Evolutionary conservation across 176 grass and related monocot genomes (phyloP).

Genomic region (Poa pratensis): DNA sequence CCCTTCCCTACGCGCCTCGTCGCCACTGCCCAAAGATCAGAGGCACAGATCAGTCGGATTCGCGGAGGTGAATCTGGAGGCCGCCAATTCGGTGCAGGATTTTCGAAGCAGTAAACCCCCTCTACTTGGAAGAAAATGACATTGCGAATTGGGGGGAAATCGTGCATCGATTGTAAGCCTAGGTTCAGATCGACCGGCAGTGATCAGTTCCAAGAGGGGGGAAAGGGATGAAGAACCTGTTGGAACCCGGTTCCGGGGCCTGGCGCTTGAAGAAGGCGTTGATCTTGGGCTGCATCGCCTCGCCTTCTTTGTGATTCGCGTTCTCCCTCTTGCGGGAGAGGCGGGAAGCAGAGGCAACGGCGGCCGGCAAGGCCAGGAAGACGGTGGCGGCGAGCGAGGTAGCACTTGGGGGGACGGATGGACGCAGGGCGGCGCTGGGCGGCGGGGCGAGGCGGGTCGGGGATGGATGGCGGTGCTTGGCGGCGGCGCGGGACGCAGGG

Average conservation of each 20-base stretch:
- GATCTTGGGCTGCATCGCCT: constrained; percentile 64
- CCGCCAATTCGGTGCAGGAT: background rate
- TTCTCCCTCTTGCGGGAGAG: background rate
- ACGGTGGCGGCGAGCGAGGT: background rate
- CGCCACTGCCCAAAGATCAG: constrained; percentile 9
- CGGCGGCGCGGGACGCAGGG: too few species aligned
- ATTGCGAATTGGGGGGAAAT: background rate
- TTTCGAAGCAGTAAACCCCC: background rate
- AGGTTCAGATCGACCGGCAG: background rate
- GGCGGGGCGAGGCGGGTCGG: too few species aligned
- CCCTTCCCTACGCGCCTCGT: background rate
- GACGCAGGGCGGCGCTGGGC: background rate
- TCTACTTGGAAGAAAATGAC: background rate
- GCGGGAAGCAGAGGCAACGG: background rate
- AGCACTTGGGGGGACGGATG: background rate
- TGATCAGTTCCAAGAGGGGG: background rate
- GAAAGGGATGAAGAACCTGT: constrained; percentile 31
- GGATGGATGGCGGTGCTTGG: too few species aligned
- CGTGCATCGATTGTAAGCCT: background rate
- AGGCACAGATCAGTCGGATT: background rate
- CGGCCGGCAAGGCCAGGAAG: background rate
- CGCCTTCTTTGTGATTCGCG: background rate
- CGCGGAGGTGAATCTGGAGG: background rate
- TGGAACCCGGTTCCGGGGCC: background rate
- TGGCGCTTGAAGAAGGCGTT: constrained; percentile 69